Base-by-base conservation (phyloP, 176 grass and related monocot species). In the Paspalum vaginatum region DNA sequence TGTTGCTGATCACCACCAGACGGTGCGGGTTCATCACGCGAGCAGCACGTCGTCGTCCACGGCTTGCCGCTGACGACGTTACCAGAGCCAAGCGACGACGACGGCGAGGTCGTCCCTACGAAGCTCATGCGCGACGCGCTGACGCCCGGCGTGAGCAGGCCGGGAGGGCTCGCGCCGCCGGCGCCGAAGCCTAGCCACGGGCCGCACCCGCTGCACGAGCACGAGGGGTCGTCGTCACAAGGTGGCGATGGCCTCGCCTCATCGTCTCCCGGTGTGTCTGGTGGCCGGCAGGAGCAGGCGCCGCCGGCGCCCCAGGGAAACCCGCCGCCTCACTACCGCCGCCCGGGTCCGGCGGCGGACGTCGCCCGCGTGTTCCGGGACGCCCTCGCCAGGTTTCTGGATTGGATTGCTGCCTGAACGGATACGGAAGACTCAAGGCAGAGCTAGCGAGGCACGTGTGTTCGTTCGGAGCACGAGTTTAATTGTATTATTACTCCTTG, bases 301-400 rank as follows among this genome's bases (percentile, higher is more conserved):
- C 74, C 74, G 57, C 57, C 74, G 74, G 0, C 74, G 14, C 58
- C 74, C 4, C 10, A 5, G 24, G 22, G 43, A 13, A 63, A 77
- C 75, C 5, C 57, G 75, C 22, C 74, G 57, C 55, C 55, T 16
- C 55, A 75, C 72, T 16, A 61, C 16, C 26, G 17, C 49, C 42
- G n/a, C 8, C 0, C 22, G 41, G 22, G 46, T 20, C 46, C 15
- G 46, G 15, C 3, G 24, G 24, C 41, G 20, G 65, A 22, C 65
- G 42, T 68, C 40, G 40, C 21, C 18, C 46, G 24, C 14, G 24
- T 16, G 24, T 11, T 71, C 37, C 37, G 37, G 37, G 62, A 40
- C 37, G 62, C 37, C 7, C 27, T 41, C 37, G 32, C 20, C 32
- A 32, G 37, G 13, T 24, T 48, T 71, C 17, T 21, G 45, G 17